Base-by-base conservation (phyloP, 2,329 filamentous ascomycete genomes). In the Graphilbum ipis-grandicollis region DNA sequence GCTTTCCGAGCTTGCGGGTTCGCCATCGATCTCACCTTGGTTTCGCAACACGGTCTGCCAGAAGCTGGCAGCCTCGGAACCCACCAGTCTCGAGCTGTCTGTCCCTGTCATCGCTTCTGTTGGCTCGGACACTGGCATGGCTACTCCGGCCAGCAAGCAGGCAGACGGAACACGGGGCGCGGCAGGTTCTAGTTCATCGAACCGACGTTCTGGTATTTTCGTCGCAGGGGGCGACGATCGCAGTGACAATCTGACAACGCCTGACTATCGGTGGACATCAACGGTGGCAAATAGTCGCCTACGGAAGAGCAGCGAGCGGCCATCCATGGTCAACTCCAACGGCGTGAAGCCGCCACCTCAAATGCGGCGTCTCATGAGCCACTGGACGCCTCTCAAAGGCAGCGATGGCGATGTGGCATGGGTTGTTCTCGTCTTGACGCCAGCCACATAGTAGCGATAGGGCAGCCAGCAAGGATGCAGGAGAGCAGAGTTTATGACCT, bases 1-100 rank as follows among this genome's bases (percentile, higher is more conserved):
- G n/a, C 56, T 75, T 5, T 51, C 56, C 5, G 57, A 65, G n/a
- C 57, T 63, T 32, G 55, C 59, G 2, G 52, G 54, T n/a, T 56
- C 60, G 9, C 56, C 57, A 0, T 56, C 53, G 3, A 48, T 66
- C 6, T 57, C 56, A 2, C 60, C 58, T 35, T 52, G 56, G 0
- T 65, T 68, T 51, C 61, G 59, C 43, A 47, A 50, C 1, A 53
- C 52, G 1, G 60, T 73, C 3, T 54, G 55, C 18, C 56, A 60
- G n/a, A 47, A 49, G 7, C 44, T 62, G 2, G 40, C 40, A 3
- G 39, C 40, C 1, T 48, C 50, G 9, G 46, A 50, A 22, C 19
- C 41, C 0, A 37, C 42, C 15, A 43, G 37, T 33, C 25, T 44
- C 12, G 43, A 48, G 37, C 19, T 48, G 12, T 29, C 26, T 12